These are phyloP conservation scores for Gleditsia sinensis DNA, from an alignment of 306 rosid species.

Conservation along the genomic window DNA sequence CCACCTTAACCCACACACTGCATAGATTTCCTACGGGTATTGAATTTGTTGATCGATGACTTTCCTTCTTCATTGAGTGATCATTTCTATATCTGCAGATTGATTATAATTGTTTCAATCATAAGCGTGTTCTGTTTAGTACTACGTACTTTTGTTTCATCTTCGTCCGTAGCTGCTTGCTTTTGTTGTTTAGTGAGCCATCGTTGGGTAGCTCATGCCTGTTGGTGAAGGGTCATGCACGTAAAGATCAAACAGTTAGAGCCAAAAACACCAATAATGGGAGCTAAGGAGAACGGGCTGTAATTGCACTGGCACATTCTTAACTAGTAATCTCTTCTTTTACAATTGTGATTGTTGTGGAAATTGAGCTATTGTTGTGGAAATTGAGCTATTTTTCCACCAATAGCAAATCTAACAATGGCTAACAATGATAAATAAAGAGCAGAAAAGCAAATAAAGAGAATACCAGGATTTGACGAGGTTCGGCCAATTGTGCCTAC, in stretches of 20 bases:
- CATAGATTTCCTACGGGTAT: constrained; percentile 6
- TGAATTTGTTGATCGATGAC: background rate
- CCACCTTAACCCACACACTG: constrained; percentile 40
- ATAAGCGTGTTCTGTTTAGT: constrained; percentile 32
- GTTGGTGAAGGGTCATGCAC: background rate
- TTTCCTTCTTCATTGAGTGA: constrained; percentile 15
- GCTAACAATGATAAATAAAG: too few species aligned
- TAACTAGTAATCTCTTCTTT: background rate
- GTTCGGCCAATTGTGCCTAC: too few species aligned
- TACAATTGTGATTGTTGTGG: background rate
- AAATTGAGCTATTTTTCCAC: too few species aligned
- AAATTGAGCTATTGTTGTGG: too few species aligned
- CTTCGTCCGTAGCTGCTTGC: constrained; percentile 30
- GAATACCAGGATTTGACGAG: too few species aligned
- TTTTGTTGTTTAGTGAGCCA: background rate
- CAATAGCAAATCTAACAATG: too few species aligned
- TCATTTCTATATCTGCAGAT: constrained; percentile 30
- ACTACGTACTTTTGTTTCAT: constrained; percentile 1
- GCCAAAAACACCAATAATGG: background rate
- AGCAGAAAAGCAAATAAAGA: too few species aligned
- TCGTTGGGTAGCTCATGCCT: background rate
- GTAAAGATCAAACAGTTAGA: background rate
- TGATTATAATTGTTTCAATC: constrained; percentile 37
- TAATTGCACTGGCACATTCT: too few species aligned
- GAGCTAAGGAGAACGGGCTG: too few species aligned